Evolutionary conservation across 2,329 filamentous ascomycete species (phyloP).

Genomic region (Penicillium digitatum): DNA sequence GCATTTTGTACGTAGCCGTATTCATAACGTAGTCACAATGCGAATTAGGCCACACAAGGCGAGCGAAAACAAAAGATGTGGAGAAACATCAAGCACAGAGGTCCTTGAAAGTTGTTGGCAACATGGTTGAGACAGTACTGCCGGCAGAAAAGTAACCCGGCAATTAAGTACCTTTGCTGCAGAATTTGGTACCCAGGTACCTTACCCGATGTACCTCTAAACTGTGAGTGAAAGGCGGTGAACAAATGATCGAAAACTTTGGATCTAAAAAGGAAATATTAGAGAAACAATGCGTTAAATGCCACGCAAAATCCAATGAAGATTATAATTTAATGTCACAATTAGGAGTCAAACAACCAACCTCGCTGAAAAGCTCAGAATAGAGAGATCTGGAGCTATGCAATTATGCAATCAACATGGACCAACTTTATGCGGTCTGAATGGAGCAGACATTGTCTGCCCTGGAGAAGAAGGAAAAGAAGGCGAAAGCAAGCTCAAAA

Average conservation of each 20-base stretch:
- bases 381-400: slow-evolving; percentile 15
- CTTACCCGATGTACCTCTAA: fast-evolving
- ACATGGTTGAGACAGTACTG: background rate
- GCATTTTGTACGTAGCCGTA: background rate
- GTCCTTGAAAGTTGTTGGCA: background rate
- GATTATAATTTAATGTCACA: slow-evolving; percentile 3
- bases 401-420: slow-evolving; percentile 1
- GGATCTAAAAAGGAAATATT: background rate
- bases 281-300: background rate
- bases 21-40: background rate
- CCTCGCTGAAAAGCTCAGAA: slow-evolving; percentile 23
- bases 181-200: fast-evolving
- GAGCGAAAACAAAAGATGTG: background rate
- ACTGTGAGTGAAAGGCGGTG: background rate
- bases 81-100: background rate
- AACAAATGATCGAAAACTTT: background rate
- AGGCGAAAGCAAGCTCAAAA: slow-evolving; percentile 7
- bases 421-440: background rate
- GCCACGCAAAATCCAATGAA: background rate
- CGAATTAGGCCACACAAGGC: background rate
- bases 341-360: slow-evolving; percentile 12
- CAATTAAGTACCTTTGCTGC: background rate
- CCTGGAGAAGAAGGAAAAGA: slow-evolving; percentile 5
- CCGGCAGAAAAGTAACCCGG: background rate
- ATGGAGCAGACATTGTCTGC: background rate